Conservation (phyloP, 2,329 filamentous ascomycete genomes). For the Sordariomycetes sp. region DNA sequence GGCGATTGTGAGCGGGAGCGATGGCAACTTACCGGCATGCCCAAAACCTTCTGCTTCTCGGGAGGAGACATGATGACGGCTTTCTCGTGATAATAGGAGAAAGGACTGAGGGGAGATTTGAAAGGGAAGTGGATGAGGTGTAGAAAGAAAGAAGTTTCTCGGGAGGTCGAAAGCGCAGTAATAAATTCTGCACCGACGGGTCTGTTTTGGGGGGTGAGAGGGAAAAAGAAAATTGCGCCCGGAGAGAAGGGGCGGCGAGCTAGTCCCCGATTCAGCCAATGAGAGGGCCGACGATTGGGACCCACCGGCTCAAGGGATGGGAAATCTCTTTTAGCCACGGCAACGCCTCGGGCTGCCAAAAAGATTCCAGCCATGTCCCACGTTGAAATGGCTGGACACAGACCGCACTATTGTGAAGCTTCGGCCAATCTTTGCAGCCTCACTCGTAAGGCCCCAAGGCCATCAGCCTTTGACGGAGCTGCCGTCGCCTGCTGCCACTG, state of each 20-base stretch:
- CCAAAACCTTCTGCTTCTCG: slow-evolving; percentile 50
- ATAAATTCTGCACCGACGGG: slow-evolving; percentile 37
- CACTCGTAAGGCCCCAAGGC: slow-evolving; percentile 1
- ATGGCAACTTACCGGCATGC: slow-evolving; percentile 53
- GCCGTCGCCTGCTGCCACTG: background rate
- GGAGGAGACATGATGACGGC: slow-evolving; percentile 44
- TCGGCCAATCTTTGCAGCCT: too few species aligned
- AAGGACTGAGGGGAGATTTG: slow-evolving; percentile 56
- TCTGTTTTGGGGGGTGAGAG: slow-evolving; percentile 29
- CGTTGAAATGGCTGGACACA: too few species aligned
- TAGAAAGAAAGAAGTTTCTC: slow-evolving; percentile 28
- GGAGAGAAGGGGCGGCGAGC: slow-evolving; percentile 31
- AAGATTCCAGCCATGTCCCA: too few species aligned
- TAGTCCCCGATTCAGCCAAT: too few species aligned
- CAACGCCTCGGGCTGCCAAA: slow-evolving; percentile 1
- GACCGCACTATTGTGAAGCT: too few species aligned
- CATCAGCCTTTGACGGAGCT: background rate
- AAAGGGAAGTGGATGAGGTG: slow-evolving; percentile 32
- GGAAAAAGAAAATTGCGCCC: slow-evolving; percentile 44
- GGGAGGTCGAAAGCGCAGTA: slow-evolving; percentile 27
- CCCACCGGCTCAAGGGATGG: background rate
- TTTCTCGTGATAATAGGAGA: slow-evolving; percentile 34
- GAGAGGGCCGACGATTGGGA: background rate
- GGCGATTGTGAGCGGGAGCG: slow-evolving; percentile 2
- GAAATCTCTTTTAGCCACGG: slow-evolving; percentile 4